Evolutionary conservation across 257 asterid species (phyloP).

Genomic region (Eucommia ulmoides): DNA sequence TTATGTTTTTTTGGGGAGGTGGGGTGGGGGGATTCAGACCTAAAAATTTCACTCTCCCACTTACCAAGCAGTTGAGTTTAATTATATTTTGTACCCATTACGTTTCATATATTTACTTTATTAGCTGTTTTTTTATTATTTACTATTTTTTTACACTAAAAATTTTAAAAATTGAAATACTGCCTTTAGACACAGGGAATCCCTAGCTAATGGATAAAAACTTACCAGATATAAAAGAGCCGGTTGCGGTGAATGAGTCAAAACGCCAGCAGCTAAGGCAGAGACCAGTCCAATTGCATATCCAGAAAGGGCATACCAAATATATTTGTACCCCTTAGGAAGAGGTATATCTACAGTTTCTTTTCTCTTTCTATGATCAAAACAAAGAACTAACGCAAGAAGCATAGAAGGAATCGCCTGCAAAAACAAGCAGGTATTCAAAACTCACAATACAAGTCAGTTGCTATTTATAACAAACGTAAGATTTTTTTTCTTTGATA

Average conservation of each 20-base stretch:
- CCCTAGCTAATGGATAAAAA: neutral
- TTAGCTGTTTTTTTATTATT: no score
- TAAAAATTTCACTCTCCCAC: neutral
- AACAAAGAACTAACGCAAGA: constrained; percentile 79
- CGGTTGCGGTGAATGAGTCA: constrained; percentile 90
- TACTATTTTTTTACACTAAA: no score
- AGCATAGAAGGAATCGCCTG: constrained; percentile 99
- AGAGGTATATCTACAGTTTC: constrained; percentile 31
- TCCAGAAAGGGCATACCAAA: constrained; percentile 68
- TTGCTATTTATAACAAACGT: no score
- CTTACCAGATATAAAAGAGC: constrained; percentile 87
- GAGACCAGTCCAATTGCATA: constrained; percentile 71
- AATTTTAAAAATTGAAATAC: neutral
- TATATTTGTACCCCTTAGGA: constrained; percentile 50
- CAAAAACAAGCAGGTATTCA: no score
- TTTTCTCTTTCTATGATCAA: constrained; percentile 60
- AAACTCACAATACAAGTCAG: no score
- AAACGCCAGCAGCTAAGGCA: constrained; percentile 87
- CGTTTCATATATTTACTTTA: neutral
- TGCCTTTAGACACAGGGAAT: neutral
- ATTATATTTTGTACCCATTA: no score
- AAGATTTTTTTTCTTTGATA: no score
- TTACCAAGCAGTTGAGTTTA: neutral
- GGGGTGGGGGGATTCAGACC: neutral
- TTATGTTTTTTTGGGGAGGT: no score